Percentiles rank a stretch among this genome's conserved stretches.
phyloP scores from a whole-genome alignment of 768 basidiomycete species.

The Peribolospora kevripleyi region DNA sequence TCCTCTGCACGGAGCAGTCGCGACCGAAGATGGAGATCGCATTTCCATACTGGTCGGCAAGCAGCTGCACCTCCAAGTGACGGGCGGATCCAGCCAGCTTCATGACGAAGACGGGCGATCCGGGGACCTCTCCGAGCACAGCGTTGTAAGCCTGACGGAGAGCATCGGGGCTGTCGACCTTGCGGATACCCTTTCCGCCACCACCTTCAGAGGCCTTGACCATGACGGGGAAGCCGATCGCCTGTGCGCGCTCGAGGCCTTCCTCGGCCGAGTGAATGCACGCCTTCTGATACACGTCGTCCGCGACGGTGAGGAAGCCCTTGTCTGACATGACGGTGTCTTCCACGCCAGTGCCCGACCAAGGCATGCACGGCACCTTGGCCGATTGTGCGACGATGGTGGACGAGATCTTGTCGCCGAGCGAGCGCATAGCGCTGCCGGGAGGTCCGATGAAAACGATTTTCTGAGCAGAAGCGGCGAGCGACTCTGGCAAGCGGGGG shows the following conservation, averaged over 20 bases:
- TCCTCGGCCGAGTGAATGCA: slow-evolving; percentile 74
- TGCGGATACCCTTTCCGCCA: slow-evolving; percentile 95
- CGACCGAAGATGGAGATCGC: slow-evolving; percentile 97
- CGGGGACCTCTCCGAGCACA: slow-evolving; percentile 86
- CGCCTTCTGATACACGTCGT: slow-evolving; percentile 62
- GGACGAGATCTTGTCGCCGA: slow-evolving; percentile 98
- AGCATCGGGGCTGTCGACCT: slow-evolving; percentile 58
- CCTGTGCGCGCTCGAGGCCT: slow-evolving; percentile 53
- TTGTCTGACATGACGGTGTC: slow-evolving; percentile 59
- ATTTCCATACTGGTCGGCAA: slow-evolving; percentile 97
- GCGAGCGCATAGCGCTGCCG: slow-evolving; percentile 91
- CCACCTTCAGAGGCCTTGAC: slow-evolving; percentile 99
- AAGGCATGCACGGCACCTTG: slow-evolving; percentile 89
- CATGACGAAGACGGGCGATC: slow-evolving; percentile 99
- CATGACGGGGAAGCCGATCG: slow-evolving; percentile 94
- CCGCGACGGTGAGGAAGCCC: slow-evolving; percentile 84
- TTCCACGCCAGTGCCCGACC: slow-evolving; percentile 86
- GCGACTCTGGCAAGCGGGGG: slow-evolving; percentile 78
- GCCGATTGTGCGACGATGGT: slow-evolving; percentile 97
- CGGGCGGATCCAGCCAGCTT: slow-evolving; percentile 94
- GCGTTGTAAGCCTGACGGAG: slow-evolving; percentile 91
- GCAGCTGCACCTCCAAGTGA: slow-evolving; percentile 89
- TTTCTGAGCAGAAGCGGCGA: slow-evolving; percentile 74
- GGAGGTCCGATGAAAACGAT: slow-evolving; percentile 99
- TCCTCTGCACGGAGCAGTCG: slow-evolving; percentile 95